Conservation (phyloP, 2,329 filamentous ascomycete genomes). For the Fusarium sp. region DNA sequence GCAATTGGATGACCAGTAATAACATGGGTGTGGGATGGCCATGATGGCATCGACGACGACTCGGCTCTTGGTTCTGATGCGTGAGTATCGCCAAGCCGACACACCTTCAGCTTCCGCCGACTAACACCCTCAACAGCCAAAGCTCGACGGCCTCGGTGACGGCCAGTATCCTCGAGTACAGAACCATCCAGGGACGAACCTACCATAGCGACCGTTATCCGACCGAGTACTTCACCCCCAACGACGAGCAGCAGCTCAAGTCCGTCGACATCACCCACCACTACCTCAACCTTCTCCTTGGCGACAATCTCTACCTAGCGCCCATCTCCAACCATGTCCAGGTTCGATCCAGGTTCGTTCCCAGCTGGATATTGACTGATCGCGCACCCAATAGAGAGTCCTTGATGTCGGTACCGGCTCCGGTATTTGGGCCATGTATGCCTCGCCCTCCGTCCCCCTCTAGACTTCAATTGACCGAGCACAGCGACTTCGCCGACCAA, state of each 20-base stretch:
- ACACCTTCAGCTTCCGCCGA: constrained; percentile 35
- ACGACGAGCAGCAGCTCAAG: constrained; percentile 44
- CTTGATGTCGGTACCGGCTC: constrained; percentile 2
- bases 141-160: constrained; percentile 47
- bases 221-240: constrained; percentile 45
- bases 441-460: not conserved
- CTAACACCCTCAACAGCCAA: constrained; percentile 41
- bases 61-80: constrained; percentile 43
- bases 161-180: constrained; percentile 44
- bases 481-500: constrained; percentile 43
- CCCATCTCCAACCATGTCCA: constrained; percentile 36
- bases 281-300: constrained; percentile 36
- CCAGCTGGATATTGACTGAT: not conserved
- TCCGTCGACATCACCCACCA: constrained; percentile 47
- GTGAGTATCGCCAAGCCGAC: constrained; percentile 26
- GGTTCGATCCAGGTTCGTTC: constrained; percentile 33
- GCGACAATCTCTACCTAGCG: constrained; percentile 39
- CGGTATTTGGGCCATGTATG: constrained; percentile 47
- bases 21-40: constrained; percentile 7
- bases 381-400: constrained; percentile 29
- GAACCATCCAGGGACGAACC: constrained; percentile 42
- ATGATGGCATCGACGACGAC: constrained; percentile 40
- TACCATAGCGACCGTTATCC: constrained; percentile 43
- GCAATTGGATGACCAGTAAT: no score
- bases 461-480: accelerated